Evolutionary conservation across 805 yeast genomes (phyloP).

Genomic region (Saccharomycopsis sp.): DNA sequence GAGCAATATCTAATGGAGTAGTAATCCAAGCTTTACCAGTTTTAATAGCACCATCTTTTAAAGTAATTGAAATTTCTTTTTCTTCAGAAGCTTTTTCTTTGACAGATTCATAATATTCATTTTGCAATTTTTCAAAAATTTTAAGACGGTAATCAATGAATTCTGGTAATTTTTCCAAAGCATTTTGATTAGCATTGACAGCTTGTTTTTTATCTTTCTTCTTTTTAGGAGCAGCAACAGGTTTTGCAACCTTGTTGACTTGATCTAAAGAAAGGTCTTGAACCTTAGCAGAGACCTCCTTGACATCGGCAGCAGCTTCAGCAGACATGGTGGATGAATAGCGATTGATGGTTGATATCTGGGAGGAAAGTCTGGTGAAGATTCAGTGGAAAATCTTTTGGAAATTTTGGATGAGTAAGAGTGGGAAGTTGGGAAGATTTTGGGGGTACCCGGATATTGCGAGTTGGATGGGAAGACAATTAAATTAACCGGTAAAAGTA

Average conservation of each 20-base stretch:
- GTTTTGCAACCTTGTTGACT: neutral
- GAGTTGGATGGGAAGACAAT: too few relatives aligned
- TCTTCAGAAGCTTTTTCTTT: constrained; percentile 50
- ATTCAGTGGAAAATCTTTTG: too few relatives aligned
- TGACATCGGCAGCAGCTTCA: too few relatives aligned
- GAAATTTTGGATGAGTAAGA: too few relatives aligned
- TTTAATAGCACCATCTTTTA: constrained; percentile 76
- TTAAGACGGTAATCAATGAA: constrained; percentile 71
- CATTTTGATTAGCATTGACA: constrained; percentile 30
- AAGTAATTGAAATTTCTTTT: constrained; percentile 58
- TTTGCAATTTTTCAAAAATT: constrained; percentile 72
- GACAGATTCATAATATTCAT: constrained; percentile 61
- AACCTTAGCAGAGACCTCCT: constrained; percentile 40
- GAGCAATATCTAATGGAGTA: constrained; percentile 78
- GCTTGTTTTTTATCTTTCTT: constrained; percentile 30
- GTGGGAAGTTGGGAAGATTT: too few relatives aligned
- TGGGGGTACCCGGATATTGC: too few relatives aligned
- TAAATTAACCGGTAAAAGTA: too few relatives aligned
- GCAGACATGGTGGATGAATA: constrained; percentile 18
- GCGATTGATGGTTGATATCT: neutral
- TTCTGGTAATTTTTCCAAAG: constrained; percentile 69
- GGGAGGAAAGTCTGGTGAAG: too few relatives aligned
- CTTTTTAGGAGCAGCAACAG: constrained; percentile 22
- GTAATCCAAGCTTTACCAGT: constrained; percentile 85
- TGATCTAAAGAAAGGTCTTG: constrained; percentile 22